Evolutionary conservation across 768 basidiomycete genomes (phyloP), one percentile per base, ranked within the genome.

Genomic region (Psilocybe cubensis): DNA sequence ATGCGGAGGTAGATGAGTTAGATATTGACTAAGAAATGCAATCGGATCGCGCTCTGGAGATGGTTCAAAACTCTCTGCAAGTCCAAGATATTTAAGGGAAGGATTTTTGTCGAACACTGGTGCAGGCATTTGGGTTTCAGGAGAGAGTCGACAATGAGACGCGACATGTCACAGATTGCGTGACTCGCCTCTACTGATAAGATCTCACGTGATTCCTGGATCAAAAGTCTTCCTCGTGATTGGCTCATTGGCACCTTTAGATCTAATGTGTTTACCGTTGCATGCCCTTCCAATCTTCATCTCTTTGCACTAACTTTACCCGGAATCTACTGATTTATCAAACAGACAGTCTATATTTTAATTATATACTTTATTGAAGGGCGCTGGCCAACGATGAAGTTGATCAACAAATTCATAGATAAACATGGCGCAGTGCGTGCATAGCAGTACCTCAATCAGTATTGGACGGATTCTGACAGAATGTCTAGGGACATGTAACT

Each of bases 401-500:
- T 97, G 50, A 70, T 96, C 35, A 84, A 84, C 52, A 93, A 85
- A 70, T 79, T 86, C 62, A 82, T 98, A 62, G 92, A 96, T 69
- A 96, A 94, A 72, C 85, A 85, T 63, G 85, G 89, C 48, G 79
- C 88, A 57, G 94, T 94, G 70, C 64, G 88, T 73, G 29, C 29
- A 23, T 38, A 47, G 23, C 40, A 29, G 42, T 52, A 53, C 41
- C 52, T 11, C 27, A 18, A 23, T 27, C 51, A 60, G 63, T 63
- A 33, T 56, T 53, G 54, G 63, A 70, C 66, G 72, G 70, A 65
- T 67, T 63, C 70, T 71, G 61, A 72, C 66, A 72, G 63, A 56
- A 41, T 59, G 47, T 51, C 6, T 66, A 96, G 94, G 96, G 96
- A 17, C 85, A 95, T 83, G 91, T 97, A 60, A 93, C 87, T n/a